Conservation (phyloP, 2,329 filamentous ascomycete species). For the Talaromyces sp. region DNA sequence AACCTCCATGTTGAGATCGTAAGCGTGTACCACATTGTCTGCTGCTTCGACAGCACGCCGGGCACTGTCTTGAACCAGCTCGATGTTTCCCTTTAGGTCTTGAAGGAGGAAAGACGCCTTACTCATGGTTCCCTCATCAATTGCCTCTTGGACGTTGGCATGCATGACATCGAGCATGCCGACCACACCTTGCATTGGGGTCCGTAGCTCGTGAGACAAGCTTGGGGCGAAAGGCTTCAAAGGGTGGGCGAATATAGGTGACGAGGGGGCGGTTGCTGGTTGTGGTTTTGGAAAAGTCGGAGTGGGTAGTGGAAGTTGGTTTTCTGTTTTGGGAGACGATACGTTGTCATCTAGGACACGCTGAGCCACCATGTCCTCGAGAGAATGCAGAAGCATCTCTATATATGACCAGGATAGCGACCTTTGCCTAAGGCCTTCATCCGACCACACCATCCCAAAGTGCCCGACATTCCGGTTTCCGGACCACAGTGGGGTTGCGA, state of each 20-base stretch:
- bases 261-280: slow-evolving; percentile 52
- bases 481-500: slow-evolving; percentile 62
- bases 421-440: slow-evolving; percentile 53
- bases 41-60: slow-evolving; percentile 68
- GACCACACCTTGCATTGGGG: slow-evolving; percentile 71
- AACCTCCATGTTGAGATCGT: slow-evolving; percentile 70
- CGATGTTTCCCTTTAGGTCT: slow-evolving; percentile 63
- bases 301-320: slow-evolving; percentile 19
- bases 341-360: slow-evolving; percentile 52
- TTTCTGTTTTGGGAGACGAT: slow-evolving; percentile 35
- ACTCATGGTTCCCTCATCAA: slow-evolving; percentile 49
- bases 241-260: slow-evolving; percentile 56
- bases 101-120: slow-evolving; percentile 48
- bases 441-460: slow-evolving; percentile 69
- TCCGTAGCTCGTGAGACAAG: slow-evolving; percentile 66
- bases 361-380: slow-evolving; percentile 63
- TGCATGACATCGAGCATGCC: slow-evolving; percentile 76
- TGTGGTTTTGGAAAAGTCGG: slow-evolving; percentile 17
- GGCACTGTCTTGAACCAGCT: slow-evolving; percentile 69
- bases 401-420: slow-evolving; percentile 61
- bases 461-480: slow-evolving; percentile 60
- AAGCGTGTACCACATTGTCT: slow-evolving; percentile 71
- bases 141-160: slow-evolving; percentile 64
- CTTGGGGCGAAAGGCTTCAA: slow-evolving; percentile 69
- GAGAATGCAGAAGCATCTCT: slow-evolving; percentile 63